Evolutionary conservation across 768 basidiomycete genomes (phyloP).

Genomic region (Lactifluus echinatus): DNA sequence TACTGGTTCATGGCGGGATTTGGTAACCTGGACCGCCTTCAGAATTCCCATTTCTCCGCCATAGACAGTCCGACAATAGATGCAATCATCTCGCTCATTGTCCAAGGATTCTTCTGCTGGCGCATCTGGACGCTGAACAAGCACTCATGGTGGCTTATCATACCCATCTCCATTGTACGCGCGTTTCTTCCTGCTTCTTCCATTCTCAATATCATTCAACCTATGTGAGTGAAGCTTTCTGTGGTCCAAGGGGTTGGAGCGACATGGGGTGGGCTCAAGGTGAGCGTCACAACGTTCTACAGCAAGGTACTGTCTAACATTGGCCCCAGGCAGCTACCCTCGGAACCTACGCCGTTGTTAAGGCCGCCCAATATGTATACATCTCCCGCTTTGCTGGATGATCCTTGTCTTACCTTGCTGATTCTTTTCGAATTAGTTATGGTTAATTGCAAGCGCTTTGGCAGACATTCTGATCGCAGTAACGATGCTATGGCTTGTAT

Average conservation of each 20-base stretch:
- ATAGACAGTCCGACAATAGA: background rate
- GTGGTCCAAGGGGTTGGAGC: background rate
- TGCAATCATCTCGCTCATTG: background rate
- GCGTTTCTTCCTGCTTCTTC: background rate
- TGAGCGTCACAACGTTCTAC: background rate
- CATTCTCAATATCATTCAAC: background rate
- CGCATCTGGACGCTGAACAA: slow-evolving; percentile 4
- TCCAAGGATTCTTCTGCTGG: background rate
- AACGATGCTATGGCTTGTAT: slow-evolving; percentile 9
- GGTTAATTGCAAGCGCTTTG: slow-evolving; percentile 4
- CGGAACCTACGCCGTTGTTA: background rate
- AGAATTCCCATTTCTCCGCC: background rate
- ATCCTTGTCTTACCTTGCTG: background rate
- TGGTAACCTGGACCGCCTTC: background rate
- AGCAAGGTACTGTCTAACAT: background rate
- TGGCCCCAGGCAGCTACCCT: background rate
- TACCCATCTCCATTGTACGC: background rate
- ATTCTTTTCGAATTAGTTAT: background rate
- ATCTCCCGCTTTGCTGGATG: background rate
- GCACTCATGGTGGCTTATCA: background rate
- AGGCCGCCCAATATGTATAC: background rate
- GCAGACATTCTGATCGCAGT: slow-evolving; percentile 13
- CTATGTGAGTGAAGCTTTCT: background rate
- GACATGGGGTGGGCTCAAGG: slow-evolving; percentile 9
- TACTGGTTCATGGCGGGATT: slow-evolving; percentile 4